These are phyloP conservation scores for Bisporella sp. DNA, from an alignment of 2,329 filamentous ascomycete species.

Conservation along the genomic window DNA sequence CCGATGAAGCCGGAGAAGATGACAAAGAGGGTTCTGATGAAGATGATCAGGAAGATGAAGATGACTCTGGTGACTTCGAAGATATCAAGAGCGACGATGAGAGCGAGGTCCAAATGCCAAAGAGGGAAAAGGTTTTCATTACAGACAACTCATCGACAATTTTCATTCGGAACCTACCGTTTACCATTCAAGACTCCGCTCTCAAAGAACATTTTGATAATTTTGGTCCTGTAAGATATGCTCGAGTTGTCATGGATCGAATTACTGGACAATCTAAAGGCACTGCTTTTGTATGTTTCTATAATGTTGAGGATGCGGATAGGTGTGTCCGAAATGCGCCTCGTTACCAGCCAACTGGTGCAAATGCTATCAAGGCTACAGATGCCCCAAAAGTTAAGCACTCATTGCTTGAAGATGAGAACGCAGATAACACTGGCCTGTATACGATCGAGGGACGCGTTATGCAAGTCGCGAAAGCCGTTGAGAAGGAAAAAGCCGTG, in stretches of 20 bases:
- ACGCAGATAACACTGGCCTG: constrained; percentile 69
- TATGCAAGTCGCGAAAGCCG: constrained; percentile 75
- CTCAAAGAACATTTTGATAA: constrained; percentile 80
- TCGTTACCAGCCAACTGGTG: constrained; percentile 38
- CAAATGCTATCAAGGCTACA: constrained; percentile 25
- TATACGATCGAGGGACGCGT: constrained; percentile 91
- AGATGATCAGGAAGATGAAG: constrained; percentile 26
- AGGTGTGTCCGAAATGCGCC: constrained; percentile 72
- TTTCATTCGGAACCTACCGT: constrained; percentile 92
- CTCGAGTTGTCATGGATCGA: constrained; percentile 81
- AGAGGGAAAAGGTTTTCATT: constrained; percentile 29
- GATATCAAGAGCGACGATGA: constrained; percentile 32
- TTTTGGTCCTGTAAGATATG: constrained; percentile 86
- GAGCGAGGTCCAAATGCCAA: constrained; percentile 31
- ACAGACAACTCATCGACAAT: constrained; percentile 69
- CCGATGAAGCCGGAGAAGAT: constrained; percentile 30
- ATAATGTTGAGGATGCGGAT: constrained; percentile 66
- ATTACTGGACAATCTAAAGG: constrained; percentile 81
- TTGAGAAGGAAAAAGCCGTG: constrained; percentile 73
- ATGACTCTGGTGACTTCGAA: constrained; percentile 34
- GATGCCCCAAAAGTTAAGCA: constrained; percentile 50
- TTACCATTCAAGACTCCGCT: constrained; percentile 74
- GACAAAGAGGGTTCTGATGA: constrained; percentile 22
- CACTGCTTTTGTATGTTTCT: constrained; percentile 93
- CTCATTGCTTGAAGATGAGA: constrained; percentile 84